Percentiles rank a stretch among this genome's conserved stretches.
Evolutionary conservation across 495 filamentous ascomycete genomes (phyloP).

Genomic region (Halenospora varia): DNA sequence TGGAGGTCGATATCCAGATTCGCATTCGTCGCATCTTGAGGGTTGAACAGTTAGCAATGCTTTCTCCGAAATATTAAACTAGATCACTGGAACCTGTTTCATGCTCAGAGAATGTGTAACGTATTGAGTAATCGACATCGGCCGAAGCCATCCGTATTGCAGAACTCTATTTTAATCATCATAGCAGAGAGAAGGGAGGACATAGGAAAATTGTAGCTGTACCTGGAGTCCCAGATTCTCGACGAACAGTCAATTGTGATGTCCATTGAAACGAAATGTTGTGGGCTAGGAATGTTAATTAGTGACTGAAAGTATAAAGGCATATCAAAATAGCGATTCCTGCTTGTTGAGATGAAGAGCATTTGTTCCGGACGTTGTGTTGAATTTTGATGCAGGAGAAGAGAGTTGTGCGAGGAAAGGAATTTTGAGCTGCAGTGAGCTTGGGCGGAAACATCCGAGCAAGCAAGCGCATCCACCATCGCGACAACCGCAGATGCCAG

Average conservation of each 20-base stretch:
- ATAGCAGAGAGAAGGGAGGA: slow-evolving; percentile 20
- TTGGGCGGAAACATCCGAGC: too few relatives aligned
- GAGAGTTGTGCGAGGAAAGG: too few relatives aligned
- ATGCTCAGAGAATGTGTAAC: slow-evolving; percentile 31
- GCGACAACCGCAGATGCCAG: too few relatives aligned
- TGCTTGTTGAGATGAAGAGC: too few relatives aligned
- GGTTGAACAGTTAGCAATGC: slow-evolving; percentile 6
- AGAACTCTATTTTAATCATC: slow-evolving; percentile 51
- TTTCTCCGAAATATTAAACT: slow-evolving; percentile 2
- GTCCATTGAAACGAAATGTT: too few relatives aligned
- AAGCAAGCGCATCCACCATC: neutral
- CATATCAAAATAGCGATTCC: too few relatives aligned
- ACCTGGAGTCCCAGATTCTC: too few relatives aligned
- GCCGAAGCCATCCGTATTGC: slow-evolving; percentile 44
- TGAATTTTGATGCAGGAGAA: too few relatives aligned
- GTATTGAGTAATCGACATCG: slow-evolving; percentile 23
- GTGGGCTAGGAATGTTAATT: neutral
- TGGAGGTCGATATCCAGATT: slow-evolving; percentile 36
- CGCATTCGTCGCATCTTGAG: slow-evolving; percentile 22
- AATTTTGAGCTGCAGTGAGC: too few relatives aligned
- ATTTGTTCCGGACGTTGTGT: too few relatives aligned
- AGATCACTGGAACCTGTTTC: neutral
- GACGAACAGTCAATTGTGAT: too few relatives aligned
- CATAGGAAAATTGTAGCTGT: slow-evolving; percentile 3
- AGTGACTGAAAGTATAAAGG: too few relatives aligned